phyloP scores from a whole-genome alignment of 192 early-diverging fungal genomes.

The Coemansia sp. region DNA sequence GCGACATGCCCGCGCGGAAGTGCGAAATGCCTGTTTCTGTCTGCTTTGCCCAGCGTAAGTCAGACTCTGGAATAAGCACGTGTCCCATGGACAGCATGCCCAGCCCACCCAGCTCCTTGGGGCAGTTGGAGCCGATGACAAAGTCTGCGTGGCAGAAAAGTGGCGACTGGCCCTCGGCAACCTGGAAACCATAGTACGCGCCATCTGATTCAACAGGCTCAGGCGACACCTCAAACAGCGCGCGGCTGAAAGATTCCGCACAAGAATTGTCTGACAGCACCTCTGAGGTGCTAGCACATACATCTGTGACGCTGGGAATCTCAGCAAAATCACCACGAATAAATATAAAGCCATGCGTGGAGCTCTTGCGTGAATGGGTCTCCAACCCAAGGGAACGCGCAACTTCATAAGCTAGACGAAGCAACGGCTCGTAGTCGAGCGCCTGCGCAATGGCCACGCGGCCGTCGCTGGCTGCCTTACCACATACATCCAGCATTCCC shows the following conservation, averaged over 20 bases:
- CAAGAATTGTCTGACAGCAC: conserved; percentile 1
- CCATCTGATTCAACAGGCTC: conserved; percentile 12
- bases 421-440: conserved; percentile 23
- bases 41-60: conserved; percentile 94
- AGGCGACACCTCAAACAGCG: conserved; percentile 26
- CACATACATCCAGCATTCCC: conserved; percentile 43
- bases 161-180: conserved; percentile 41
- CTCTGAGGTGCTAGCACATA: conserved; percentile 6
- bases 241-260: background rate
- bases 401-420: conserved; percentile 47
- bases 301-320: conserved; percentile 19
- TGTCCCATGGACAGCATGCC: conserved; percentile 99
- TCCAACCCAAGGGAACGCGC: conserved; percentile 45
- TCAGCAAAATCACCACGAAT: conserved; percentile 23
- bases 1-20: conserved; percentile 97
- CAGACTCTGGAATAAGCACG: conserved; percentile 95
- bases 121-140: conserved; percentile 62
- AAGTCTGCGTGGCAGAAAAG: conserved; percentile 56
- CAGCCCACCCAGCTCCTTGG: conserved; percentile 93
- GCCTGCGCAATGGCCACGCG: conserved; percentile 27
- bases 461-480: conserved; percentile 16
- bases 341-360: conserved; percentile 31
- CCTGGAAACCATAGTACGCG: conserved; percentile 51
- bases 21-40: conserved; percentile 96
- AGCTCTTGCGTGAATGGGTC: conserved; percentile 25